Evolutionary conservation across 805 yeast genomes (phyloP), one percentile per base, ranked within the genome.

Genomic region (Monosporozyma unispora): DNA sequence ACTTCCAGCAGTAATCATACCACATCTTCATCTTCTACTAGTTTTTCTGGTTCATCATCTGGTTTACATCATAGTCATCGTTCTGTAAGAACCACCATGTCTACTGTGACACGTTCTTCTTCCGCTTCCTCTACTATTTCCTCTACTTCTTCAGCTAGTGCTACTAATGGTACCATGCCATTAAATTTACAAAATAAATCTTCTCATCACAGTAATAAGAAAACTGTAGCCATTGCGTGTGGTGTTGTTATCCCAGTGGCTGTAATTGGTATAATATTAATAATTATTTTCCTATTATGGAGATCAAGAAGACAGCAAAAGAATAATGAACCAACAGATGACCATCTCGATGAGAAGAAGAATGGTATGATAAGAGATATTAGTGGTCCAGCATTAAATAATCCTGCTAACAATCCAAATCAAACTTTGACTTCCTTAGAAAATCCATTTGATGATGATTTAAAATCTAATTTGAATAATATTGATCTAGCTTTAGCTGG

Each of bases 211-310:
- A 49, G 48, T 19, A 48, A 66, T 42, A 73, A 70, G 47, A 82
- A 77, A 55, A 76, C 78, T 2, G 71, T 87, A n/a, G 96, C 96
- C 0, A 85, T 91, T 61, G 96, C 90, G 1, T 76, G 90, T 52
- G 97, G 96, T 49, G 90, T 86, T n/a, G 87, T 84, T 1, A 75
- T 93, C 44, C 96, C 96, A 1, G 68, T 79, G 3, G 75, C 75
- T 1, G 57, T 85, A 0, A 57, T 81, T 8, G 55, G 80, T 2
- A 74, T 79, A 0, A 72, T 70, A 0, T 46, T 77, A 1, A 29
- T 82, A 2, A 46, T 87, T 4, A 69, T 83, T 53, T 71, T 76
- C 56, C 78, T 87, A 58, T 80, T 80, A 57, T 75, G 76, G 70
- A 70, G 75, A 61, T 73, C 75, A 16, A 70, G 75, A 63, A 53